Base-by-base conservation (phyloP, 1,284 basidiomycete genomes). In the Heliocybe sulcata region DNA sequence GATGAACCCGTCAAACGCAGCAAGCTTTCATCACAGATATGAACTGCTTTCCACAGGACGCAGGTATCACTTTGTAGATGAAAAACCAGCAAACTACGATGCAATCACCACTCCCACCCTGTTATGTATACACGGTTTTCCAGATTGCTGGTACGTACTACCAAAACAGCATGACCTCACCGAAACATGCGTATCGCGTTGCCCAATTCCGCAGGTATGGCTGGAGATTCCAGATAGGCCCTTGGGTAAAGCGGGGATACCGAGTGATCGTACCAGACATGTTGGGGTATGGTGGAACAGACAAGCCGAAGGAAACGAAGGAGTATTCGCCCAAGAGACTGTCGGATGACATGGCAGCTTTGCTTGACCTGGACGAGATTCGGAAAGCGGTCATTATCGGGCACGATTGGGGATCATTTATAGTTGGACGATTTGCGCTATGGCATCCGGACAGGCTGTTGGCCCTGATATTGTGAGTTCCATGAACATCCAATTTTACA, bases 61-160 rank as follows among this genome's bases (percentile, higher is more conserved):
- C 25, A 73, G 70, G 3, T 88, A 88, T 60, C 83, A 85, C 60
- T 87, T 83, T 64, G 72, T 87, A 45, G 87, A 89, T 65, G 77
- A 88, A 65, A 58, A 72, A 33, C 82, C 84, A 6, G 59, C 56
- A 11, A 59, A 69, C 51, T 73, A 77, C 59, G 65, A 76, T 56
- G 65, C 70, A 22, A 63, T 66, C 38, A 62, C 65, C n/a, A 70
- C 69, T 12, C 70, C 70, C 1, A 81, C 84, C 1, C 59, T 90
- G 3, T 72, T 89, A n/a, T 84, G 83, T 62, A 59, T 89, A 19
- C 87, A 90, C 63, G 87, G 87, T 1, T 89, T 90, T 63, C 87
- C 87, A 11, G 87, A 89, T 61, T 67, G 79, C 45, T 85, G 82
- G 83, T 81, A 67, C 38, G 63, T 55, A 6, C 16, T 25, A 19